Evolutionary conservation across 371 early-diverging fungal species (phyloP), one percentile per base, ranked within the genome.

Genomic region (Apophysomyces sp.): DNA sequence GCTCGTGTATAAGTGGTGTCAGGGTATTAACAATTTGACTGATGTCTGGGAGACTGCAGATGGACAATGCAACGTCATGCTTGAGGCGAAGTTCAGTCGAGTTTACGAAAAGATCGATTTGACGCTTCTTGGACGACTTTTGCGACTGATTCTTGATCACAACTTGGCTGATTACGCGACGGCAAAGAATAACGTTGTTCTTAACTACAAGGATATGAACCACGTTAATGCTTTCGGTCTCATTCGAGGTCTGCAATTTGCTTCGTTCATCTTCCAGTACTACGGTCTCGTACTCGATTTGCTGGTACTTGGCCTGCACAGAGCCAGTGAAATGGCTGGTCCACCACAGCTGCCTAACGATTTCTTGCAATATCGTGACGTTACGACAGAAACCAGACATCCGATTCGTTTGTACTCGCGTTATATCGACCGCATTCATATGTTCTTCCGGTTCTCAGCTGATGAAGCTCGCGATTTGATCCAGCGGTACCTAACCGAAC

Each of bases 191-290:
- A 98, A 98, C 79, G 92, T 96, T 51, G 95, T 89, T 6, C 78
- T 99, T 60, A 93, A 86, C 61, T 99, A 98, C 86, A 99, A 99
- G 86, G 99, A 99, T 71, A 99, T 99, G 97, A 91, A 92, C 74
- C 98, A 97, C 80, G 93, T 93, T 59, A 99, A 99, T 76, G 88
- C 94, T 12, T 93, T 93, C 71, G 99, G 99, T 65, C 76, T 99
- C 52, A 94, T 99, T 67, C 92, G 97, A 65, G 99, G 99, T 65
- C 87, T 99, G 62, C 98, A 98, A 77, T 99, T 99, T 74, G 93
- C 94, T 36, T 90, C 95, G 16, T 99, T 99, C 78, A 92, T 99
- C 62, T 92, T 92, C 87, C 97, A 98, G 77, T 98, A 95, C 88
- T 98, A 98, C 73, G 98, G 96, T 52, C 85, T 99, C 65, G 91